Evolutionary conservation across 2,329 filamentous ascomycete genomes (phyloP), one percentile per base, ranked within the genome.

Genomic region (Penicillium frequentans): DNA sequence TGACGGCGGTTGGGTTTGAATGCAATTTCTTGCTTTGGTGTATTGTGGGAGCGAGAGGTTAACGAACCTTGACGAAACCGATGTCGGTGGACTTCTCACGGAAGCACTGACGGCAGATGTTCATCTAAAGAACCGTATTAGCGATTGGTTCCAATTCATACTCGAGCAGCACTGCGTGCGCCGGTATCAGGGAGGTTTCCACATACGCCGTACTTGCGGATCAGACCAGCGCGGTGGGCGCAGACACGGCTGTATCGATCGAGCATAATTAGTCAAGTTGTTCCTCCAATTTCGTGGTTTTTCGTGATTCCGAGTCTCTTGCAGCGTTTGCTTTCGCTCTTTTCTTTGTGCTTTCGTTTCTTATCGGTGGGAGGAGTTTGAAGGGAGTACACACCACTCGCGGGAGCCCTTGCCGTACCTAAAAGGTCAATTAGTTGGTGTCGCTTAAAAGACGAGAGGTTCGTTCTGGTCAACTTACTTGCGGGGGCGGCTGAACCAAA

Each of bases 401-500:
- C 93, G 90, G 81, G 90, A 84, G 83, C 93, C 93, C 88, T 97
- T 97, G 86, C 93, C 93, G 87, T 69, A 75, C 66, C 71, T 73
- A 60, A 56, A 33, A 50, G 26, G 16, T 33, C 29, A 57, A 54
- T 51, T 39, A 49, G 59, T 70, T 27, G 23, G 33, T 42, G 44
- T 19, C 29, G 3, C n/a, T 19, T 35, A 8, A 8, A 16, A 11
- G 19, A 7, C 19, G 27, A 49, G 35, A 23, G 47, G 52, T 52
- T 46, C 39, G 39, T 42, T 53, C 51, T 49, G 19, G 60, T 54
- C 52, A 58, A 63, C 71, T 71, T 96, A 96, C 80, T 81, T 91
- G 82, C 93, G 90, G 77, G 95, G 95, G 81, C 95, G 93, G 77
- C 92, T 96, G 89, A 96, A 96, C 93, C 93, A 99, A 84, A 98